Evolutionary conservation across 768 basidiomycete species (phyloP).

Genomic region (Lactarius hengduanensis): DNA sequence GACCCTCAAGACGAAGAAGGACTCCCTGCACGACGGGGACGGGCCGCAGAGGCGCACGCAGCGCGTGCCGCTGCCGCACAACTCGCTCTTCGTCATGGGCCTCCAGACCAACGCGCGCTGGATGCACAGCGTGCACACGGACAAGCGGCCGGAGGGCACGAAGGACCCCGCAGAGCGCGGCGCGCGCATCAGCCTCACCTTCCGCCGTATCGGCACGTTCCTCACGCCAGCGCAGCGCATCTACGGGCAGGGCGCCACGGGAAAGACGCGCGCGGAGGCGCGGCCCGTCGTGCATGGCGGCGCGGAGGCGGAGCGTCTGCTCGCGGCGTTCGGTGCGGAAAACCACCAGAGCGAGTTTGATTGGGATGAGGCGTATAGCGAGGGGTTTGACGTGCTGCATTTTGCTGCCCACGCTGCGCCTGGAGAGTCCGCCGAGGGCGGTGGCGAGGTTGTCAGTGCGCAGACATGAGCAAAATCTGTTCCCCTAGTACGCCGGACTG

Average conservation of each 20-base stretch:
- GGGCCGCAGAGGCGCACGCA: constrained; percentile 37
- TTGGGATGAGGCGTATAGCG: constrained; percentile 65
- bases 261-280: constrained; percentile 56
- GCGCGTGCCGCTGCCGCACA: constrained; percentile 72
- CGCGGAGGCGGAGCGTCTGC: constrained; percentile 47
- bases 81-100: constrained; percentile 82
- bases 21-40: constrained; percentile 25
- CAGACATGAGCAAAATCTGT: background rate
- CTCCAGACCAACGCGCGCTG: constrained; percentile 68
- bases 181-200: constrained; percentile 76
- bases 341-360: constrained; percentile 69
- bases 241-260: constrained; percentile 70
- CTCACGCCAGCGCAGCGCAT: constrained; percentile 50
- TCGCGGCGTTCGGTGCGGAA: constrained; percentile 70
- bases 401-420: constrained; percentile 18
- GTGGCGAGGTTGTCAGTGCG: background rate
- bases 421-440: background rate
- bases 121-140: constrained; percentile 75
- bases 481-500: background rate
- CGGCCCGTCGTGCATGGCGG: constrained; percentile 52
- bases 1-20: constrained; percentile 69
- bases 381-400: constrained; percentile 69
- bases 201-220: constrained; percentile 77
- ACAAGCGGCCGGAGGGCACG: constrained; percentile 57
- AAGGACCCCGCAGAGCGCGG: constrained; percentile 65